Evolutionary conservation across 1,284 basidiomycete genomes (phyloP).

Genomic region (Ceratorhiza oryzae-sativae): DNA sequence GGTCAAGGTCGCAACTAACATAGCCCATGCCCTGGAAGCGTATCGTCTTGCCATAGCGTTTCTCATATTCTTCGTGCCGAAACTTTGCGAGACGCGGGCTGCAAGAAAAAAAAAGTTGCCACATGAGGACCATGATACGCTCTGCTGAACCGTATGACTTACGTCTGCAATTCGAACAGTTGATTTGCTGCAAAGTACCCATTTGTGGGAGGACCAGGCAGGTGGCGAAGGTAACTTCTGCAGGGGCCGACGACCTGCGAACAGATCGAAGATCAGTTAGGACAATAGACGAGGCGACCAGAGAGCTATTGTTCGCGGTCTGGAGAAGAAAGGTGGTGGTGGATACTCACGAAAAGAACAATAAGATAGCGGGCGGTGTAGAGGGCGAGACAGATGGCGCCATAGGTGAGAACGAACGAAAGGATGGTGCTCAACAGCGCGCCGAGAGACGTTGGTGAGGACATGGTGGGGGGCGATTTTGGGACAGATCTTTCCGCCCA

Average conservation of each 20-base stretch:
- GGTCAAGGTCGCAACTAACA: conserved; percentile 14
- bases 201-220: conserved; percentile 41
- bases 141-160: neutral
- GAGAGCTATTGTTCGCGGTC: conserved; percentile 18
- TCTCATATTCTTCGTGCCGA: conserved; percentile 39
- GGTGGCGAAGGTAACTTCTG: conserved; percentile 26
- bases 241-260: conserved; percentile 18
- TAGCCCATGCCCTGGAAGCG: conserved; percentile 41
- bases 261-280: conserved; percentile 17
- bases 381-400: conserved; percentile 34
- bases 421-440: conserved; percentile 15
- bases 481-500: neutral
- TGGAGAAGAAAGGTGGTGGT: conserved; percentile 13
- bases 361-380: conserved; percentile 27
- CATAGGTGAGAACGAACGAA: conserved; percentile 36
- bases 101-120: conserved; percentile 19
- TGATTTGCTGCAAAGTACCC: conserved; percentile 30
- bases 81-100: conserved; percentile 27
- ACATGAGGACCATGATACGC: neutral
- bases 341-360: conserved; percentile 24
- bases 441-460: conserved; percentile 1
- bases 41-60: conserved; percentile 39
- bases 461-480: conserved; percentile 11
- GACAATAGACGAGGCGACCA: conserved; percentile 21
- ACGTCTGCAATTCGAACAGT: conserved; percentile 36